Base-by-base conservation (phyloP, 345 rosid species). In the Eucalyptus regnans region DNA sequence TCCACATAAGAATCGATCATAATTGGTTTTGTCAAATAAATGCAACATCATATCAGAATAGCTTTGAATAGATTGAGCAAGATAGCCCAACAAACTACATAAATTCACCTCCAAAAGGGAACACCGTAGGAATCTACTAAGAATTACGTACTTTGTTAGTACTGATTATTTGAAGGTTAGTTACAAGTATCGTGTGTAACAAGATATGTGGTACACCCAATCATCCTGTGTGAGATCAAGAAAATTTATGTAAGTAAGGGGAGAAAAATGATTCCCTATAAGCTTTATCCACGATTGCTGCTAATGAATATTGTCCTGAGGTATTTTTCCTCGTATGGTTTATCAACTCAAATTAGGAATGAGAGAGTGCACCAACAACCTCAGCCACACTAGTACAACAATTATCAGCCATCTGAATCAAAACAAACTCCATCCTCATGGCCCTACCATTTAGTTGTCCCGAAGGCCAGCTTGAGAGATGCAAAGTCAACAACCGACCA, bases 401-500 rank as follows among this genome's bases (percentile, higher is more conserved):
- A 68, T 68, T 66, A 4, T 33, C 80, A 31, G 79, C 23, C 18
- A 4, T 16, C 80, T 68, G 23, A 68, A 68, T 68, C 44, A 31
- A 68, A 62, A 68, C 12, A 43, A 60, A 9, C 51, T 50, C 88
- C 51, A 12, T 22, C 51, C 54, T 43, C 51, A 9, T 43, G 46
- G 37, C 88, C 88, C 37, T 71, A 12, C 64, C 80, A 41, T 43
- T 87, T 66, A 62, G 52, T 44, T 71, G 64, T 50, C 48, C 50
- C 68, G 15, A 12, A 3, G 50, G 48, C 50, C 49, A 12, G 50
- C 60, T 43, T 7, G 71, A 64, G 37, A 64, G 9, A 25, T 12
- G 31, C 54, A 51, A 25, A n/a, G 79, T 95, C 94, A 95, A 86
- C 97, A 95, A 89, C 99, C 99, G 18, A 98, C 96, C 86, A 97